Evolutionary conservation across 768 basidiomycete genomes (phyloP).

Genomic region (Tylopilus cervinicoccineus): DNA sequence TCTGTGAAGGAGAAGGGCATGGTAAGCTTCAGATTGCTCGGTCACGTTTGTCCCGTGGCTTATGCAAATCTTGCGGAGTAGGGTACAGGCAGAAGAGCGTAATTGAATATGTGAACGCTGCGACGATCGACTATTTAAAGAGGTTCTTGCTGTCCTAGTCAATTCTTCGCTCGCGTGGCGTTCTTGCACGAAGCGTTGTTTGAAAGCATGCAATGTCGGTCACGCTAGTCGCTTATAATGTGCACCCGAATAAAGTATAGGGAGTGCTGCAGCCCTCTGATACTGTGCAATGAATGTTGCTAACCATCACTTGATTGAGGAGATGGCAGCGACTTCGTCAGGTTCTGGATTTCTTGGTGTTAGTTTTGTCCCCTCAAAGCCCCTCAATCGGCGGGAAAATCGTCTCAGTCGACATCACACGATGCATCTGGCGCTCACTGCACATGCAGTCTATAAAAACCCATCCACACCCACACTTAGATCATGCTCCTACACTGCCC

Average conservation of each 20-base stretch:
- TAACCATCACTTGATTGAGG: too few species aligned
- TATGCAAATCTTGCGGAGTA: constrained; percentile 8
- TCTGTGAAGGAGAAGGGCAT: constrained; percentile 41
- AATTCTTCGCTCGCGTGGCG: background rate
- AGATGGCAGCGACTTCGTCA: too few species aligned
- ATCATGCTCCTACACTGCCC: too few species aligned
- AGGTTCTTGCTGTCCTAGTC: constrained; percentile 27
- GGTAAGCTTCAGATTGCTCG: constrained; percentile 26
- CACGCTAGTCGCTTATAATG: constrained; percentile 3
- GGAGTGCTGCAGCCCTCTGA: background rate
- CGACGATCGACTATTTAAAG: constrained; percentile 37
- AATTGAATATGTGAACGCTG: constrained; percentile 40
- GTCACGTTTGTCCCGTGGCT: background rate
- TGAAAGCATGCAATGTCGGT: background rate
- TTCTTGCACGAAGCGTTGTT: background rate
- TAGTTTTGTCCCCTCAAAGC: too few species aligned
- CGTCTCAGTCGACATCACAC: too few species aligned
- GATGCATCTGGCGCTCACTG: too few species aligned
- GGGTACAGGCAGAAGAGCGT: constrained; percentile 43
- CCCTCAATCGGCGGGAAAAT: too few species aligned
- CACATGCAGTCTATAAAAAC: too few species aligned
- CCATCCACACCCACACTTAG: too few species aligned
- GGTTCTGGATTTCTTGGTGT: too few species aligned
- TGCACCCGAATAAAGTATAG: background rate
- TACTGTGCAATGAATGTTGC: background rate